Evolutionary conservation across 345 rosid genomes (phyloP).

Genomic region (Boechera divaricarpa): DNA sequence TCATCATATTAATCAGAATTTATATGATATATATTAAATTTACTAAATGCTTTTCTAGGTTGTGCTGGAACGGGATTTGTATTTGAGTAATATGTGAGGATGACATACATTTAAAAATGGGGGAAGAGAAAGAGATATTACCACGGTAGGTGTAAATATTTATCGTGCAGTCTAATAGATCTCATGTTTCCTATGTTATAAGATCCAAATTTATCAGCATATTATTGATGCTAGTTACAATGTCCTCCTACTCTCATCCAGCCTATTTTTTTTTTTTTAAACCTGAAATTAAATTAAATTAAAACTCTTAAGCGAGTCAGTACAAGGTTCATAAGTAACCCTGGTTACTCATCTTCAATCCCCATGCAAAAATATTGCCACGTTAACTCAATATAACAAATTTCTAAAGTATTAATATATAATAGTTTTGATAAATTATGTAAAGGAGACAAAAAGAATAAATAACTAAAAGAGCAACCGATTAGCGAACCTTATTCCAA

Average conservation of each 20-base stretch:
- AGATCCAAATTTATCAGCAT: conserved; percentile 16
- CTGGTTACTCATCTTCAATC: conserved; percentile 20
- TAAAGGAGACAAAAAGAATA: neutral
- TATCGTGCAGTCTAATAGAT: neutral
- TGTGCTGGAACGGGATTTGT: neutral
- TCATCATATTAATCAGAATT: neutral
- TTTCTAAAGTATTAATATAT: neutral
- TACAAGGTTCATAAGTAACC: conserved; percentile 19
- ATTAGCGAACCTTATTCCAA: neutral
- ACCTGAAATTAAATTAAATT: neutral
- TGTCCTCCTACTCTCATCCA: conserved; percentile 10
- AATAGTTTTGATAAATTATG: neutral
- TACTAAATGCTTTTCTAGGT: neutral
- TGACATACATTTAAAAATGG: neutral
- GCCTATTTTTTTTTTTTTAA: neutral
- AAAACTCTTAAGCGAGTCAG: neutral
- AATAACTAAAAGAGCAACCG: neutral
- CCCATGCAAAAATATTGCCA: conserved; percentile 29
- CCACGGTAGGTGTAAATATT: neutral
- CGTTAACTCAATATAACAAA: neutral
- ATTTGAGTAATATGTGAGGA: neutral
- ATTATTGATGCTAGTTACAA: neutral
- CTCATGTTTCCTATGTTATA: neutral
- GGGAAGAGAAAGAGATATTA: neutral
- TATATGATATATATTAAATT: neutral